Percentiles rank a stretch among this genome's conserved stretches.
Conservation (phyloP, 1,284 basidiomycete genomes). For the Meira miltonrushii region DNA sequence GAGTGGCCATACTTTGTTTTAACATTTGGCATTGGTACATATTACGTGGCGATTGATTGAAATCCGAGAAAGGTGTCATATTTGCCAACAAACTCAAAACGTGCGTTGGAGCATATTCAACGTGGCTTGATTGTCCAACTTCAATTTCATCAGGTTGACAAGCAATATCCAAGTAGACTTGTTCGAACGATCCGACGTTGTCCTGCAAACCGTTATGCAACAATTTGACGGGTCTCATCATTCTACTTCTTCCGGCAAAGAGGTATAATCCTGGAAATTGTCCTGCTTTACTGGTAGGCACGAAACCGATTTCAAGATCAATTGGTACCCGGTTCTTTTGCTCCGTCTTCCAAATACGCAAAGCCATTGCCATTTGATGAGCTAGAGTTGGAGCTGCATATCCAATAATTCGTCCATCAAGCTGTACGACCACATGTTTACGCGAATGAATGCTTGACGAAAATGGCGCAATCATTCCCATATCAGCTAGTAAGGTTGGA, state of each 20-base stretch:
- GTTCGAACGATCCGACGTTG: conserved; percentile 92
- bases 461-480: conserved; percentile 93
- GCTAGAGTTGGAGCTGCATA: conserved; percentile 78
- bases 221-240: conserved; percentile 98
- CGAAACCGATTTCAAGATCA: conserved; percentile 90
- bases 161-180: conserved; percentile 99
- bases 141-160: conserved; percentile 86
- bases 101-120: conserved; percentile 90
- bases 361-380: conserved; percentile 70
- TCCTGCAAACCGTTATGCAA: conserved; percentile 79
- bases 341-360: conserved; percentile 95
- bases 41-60: conserved; percentile 71
- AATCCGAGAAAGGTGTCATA: conserved; percentile 73
- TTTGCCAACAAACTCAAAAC: conserved; percentile 75
- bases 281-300: conserved; percentile 82
- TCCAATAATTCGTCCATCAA: conserved; percentile 92
- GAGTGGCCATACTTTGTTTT: conserved; percentile 99
- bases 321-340: conserved; percentile 70
- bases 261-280: conserved; percentile 96
- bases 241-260: conserved; percentile 79
- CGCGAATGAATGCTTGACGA: conserved; percentile 70
- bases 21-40: conserved; percentile 83
- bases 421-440: conserved; percentile 78
- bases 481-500: conserved; percentile 71
- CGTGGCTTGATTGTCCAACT: conserved; percentile 69